phyloP scores from a whole-genome alignment of 768 basidiomycete species.

The Hemileccinum rubropunctum region DNA sequence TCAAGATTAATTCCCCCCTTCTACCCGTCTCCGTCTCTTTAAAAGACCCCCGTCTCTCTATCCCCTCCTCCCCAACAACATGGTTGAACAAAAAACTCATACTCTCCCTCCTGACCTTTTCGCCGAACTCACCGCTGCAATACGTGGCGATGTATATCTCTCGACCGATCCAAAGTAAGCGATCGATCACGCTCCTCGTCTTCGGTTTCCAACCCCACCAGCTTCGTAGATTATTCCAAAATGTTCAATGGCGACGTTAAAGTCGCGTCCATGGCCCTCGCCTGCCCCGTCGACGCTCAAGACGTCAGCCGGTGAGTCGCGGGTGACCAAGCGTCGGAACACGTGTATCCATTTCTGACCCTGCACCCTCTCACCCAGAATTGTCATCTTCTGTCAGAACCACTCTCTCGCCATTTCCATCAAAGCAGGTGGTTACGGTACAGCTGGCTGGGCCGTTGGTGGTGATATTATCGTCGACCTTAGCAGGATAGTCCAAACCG shows the following conservation, averaged over 20 bases:
- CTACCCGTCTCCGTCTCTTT: constrained; percentile 2
- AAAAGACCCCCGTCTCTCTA: constrained; percentile 14
- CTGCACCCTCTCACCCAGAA: constrained; percentile 36
- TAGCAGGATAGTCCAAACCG: constrained; percentile 60
- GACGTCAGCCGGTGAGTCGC: constrained; percentile 77
- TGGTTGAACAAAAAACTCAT: constrained; percentile 9
- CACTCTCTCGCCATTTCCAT: constrained; percentile 72
- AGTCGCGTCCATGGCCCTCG: constrained; percentile 58
- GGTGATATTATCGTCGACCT: constrained; percentile 88
- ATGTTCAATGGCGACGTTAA: constrained; percentile 81
- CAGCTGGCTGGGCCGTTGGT: constrained; percentile 83
- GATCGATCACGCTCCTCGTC: not conserved
- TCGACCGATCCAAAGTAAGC: constrained; percentile 42
- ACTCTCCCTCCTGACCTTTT: constrained; percentile 31
- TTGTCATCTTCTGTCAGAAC: constrained; percentile 70
- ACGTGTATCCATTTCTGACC: constrained; percentile 8
- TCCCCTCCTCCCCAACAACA: constrained; percentile 10
- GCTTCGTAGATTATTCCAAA: constrained; percentile 31
- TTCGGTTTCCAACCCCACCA: constrained; percentile 8
- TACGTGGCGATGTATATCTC: constrained; percentile 48
- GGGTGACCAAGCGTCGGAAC: not conserved
- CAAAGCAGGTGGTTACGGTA: constrained; percentile 90
- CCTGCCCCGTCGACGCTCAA: constrained; percentile 71
- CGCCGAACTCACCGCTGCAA: constrained; percentile 43
- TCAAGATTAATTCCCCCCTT: constrained; percentile 8